Conservation (phyloP, 2,329 filamentous ascomycete genomes). For the Aspergillus thermomutatus region DNA sequence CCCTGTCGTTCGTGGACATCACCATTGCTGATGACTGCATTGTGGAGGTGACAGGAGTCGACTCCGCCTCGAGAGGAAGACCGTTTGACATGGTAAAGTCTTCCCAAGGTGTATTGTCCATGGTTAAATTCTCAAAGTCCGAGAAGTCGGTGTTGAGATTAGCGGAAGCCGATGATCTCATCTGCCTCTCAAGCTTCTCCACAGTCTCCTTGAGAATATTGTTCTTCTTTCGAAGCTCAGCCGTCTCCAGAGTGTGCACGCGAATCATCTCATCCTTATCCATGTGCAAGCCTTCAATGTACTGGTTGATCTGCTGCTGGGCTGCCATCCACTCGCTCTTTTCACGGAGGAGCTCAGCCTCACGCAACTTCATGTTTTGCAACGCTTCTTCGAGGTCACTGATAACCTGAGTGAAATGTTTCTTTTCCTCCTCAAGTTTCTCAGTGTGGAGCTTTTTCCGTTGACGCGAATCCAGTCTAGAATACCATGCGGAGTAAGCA, state of each 20-base stretch:
- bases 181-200: conserved; percentile 45
- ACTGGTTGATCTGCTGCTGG: conserved; percentile 70
- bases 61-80: conserved; percentile 40
- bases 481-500: conserved; percentile 4
- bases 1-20: conserved; percentile 40
- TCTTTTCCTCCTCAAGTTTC: conserved; percentile 94
- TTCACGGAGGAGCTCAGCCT: conserved; percentile 50
- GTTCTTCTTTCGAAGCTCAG: conserved; percentile 89
- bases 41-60: conserved; percentile 27
- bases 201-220: conserved; percentile 69
- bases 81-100: conserved; percentile 74
- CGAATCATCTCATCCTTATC: conserved; percentile 93
- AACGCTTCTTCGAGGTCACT: conserved; percentile 76
- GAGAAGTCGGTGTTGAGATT: conserved; percentile 67
- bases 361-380: conserved; percentile 62
- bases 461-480: conserved; percentile 88
- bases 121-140: conserved; percentile 79
- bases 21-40: conserved; percentile 29
- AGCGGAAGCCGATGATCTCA: conserved; percentile 43
- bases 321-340: conserved; percentile 64
- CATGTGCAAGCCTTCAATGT: conserved; percentile 71
- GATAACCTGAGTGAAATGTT: conserved; percentile 76
- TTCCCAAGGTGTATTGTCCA: conserved; percentile 76
- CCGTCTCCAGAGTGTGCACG: conserved; percentile 82
- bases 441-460: conserved; percentile 98